phyloP scores from a whole-genome alignment of 2,329 filamentous ascomycete species.

The Fusarium sacchari region DNA sequence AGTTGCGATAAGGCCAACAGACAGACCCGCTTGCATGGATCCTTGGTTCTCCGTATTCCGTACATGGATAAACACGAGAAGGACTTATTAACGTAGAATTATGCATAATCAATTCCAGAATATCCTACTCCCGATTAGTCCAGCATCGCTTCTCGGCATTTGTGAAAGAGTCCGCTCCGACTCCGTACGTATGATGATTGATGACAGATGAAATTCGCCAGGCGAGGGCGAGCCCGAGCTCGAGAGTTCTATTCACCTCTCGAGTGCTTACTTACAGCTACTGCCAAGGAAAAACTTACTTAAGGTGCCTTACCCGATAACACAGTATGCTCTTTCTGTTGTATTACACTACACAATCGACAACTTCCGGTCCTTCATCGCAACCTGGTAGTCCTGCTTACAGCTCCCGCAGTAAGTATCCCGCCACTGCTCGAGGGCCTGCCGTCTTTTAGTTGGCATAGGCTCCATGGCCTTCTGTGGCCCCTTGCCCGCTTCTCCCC shows the following conservation, averaged over 20 bases:
- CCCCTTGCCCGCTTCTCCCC: slow-evolving; percentile 24
- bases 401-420: slow-evolving; percentile 67
- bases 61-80: neutral
- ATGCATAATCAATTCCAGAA: slow-evolving; percentile 25
- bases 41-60: neutral
- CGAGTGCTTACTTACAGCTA: neutral
- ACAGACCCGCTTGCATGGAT: neutral
- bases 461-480: slow-evolving; percentile 48
- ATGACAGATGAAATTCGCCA: slow-evolving; percentile 11
- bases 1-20: neutral
- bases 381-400: slow-evolving; percentile 53
- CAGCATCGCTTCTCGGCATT: neutral
- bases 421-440: slow-evolving; percentile 60
- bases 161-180: neutral
- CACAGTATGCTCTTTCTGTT: neutral
- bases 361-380: slow-evolving; percentile 47
- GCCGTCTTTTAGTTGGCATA: slow-evolving; percentile 46
- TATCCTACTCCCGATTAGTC: neutral
- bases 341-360: slow-evolving; percentile 27
- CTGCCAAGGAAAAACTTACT: neutral
- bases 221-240: neutral
- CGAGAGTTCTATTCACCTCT: slow-evolving; percentile 18
- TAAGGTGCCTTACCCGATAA: neutral
- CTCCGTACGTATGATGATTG: neutral
- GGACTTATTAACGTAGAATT: neutral